A percentile compares a stretch with the other conserved stretches of the same genome.
These are phyloP conservation scores for Metschnikowia shivogae DNA, from an alignment of 805 yeast species.

Conservation along the genomic window DNA sequence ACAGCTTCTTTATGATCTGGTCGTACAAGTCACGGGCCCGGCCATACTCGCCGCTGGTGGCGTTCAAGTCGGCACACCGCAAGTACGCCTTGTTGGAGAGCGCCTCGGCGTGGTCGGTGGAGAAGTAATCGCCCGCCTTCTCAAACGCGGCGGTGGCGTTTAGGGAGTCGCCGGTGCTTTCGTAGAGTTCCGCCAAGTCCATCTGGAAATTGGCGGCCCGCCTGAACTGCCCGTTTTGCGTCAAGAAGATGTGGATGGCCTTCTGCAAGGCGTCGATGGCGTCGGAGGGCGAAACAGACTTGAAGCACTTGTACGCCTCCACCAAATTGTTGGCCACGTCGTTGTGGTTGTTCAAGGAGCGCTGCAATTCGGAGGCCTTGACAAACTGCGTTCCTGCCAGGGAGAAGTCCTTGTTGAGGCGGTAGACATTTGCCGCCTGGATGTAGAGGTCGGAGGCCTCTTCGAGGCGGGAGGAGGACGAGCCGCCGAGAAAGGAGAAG, in stretches of 20 bases:
- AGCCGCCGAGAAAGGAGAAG: constrained; percentile 59
- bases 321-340: constrained; percentile 88
- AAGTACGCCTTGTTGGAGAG: constrained; percentile 81
- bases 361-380: constrained; percentile 78
- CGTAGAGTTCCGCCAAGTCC: constrained; percentile 86
- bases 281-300: constrained; percentile 64
- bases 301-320: constrained; percentile 76
- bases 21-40: constrained; percentile 78
- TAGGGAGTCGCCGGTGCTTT: constrained; percentile 59
- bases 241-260: constrained; percentile 76
- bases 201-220: constrained; percentile 92
- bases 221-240: constrained; percentile 89
- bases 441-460: constrained; percentile 89
- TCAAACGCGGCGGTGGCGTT: constrained; percentile 69
- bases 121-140: constrained; percentile 94
- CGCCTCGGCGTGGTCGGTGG: constrained; percentile 90
- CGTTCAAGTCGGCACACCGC: constrained; percentile 85
- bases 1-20: constrained; percentile 67
- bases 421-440: constrained; percentile 90
- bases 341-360: constrained; percentile 70
- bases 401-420: constrained; percentile 65
- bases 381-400: constrained; percentile 82
- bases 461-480: constrained; percentile 62
- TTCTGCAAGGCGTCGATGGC: constrained; percentile 73
- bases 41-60: constrained; percentile 60